phyloP scores from a whole-genome alignment of 345 rosid genomes.

The Streptanthus diversifolius region DNA sequence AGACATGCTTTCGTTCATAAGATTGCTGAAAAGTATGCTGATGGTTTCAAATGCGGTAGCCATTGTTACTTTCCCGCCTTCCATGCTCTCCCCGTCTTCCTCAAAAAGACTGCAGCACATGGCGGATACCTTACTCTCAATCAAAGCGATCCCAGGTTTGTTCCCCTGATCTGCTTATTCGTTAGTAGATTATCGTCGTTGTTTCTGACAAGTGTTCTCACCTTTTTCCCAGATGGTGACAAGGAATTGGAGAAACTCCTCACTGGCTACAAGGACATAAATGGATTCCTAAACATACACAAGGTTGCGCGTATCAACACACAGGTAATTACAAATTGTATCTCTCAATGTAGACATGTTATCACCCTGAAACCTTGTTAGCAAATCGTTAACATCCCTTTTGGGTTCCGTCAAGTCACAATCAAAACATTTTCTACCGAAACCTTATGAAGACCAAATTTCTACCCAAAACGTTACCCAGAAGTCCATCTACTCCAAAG shows the following conservation, averaged over 20 bases:
- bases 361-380: neutral
- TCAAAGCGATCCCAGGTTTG: constrained; percentile 78
- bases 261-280: constrained; percentile 89
- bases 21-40: constrained; percentile 68
- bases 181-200: neutral
- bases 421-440: neutral
- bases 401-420: neutral
- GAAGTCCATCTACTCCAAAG: neutral
- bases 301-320: constrained; percentile 75
- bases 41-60: constrained; percentile 80
- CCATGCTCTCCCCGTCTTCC: constrained; percentile 63
- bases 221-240: constrained; percentile 58
- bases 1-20: constrained; percentile 78
- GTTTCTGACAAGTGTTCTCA: neutral
- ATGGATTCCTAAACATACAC: constrained; percentile 83
- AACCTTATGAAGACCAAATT: neutral
- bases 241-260: constrained; percentile 75
- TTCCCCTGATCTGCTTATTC: constrained; percentile 7
- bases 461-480: neutral
- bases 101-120: constrained; percentile 82
- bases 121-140: constrained; percentile 84
- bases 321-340: constrained; percentile 49
- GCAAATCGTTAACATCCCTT: neutral
- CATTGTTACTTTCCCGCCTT: constrained; percentile 65
- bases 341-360: neutral